Base-by-base conservation (phyloP, 2,329 filamentous ascomycete genomes). In the Shiraia bambusicola region DNA sequence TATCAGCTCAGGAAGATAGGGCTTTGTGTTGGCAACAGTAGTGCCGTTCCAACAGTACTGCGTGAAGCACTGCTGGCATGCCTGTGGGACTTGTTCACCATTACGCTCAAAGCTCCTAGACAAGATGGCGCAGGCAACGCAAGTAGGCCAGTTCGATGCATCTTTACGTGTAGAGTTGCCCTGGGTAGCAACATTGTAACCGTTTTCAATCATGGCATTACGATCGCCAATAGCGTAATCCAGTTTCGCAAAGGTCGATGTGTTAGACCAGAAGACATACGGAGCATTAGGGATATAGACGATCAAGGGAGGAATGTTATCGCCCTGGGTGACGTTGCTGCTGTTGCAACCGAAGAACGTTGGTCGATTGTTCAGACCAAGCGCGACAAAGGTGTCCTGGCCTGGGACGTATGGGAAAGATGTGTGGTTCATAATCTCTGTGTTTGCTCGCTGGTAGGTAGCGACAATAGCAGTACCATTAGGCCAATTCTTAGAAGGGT, bases 1-100 rank as follows among this genome's bases (percentile, higher is more conserved):
- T 4, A 52, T 48, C 53, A 60, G 26, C 22, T 49, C 19, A 2
- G 67, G 66, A 10, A 44, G 46, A 37, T 69, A 69, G 1, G 61
- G 55, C 26, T 50, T 31, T 1, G 65, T 56, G 0, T 40, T 54
- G 9, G 50, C 52, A 0, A 70, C 72, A 29, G 77, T 70, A 1
- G 80, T 87, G n/a, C 93, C 93, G 65, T 96, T 81, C 93, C 93
- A 98, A 78, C 93, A 98, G 73, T 96, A 96, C 14, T 74, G 69
- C 10, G 74, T 54, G 69, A 96, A 97, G 72, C 93, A 98, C 35
- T 76, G 60, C 30, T 71, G 75, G 72, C 93, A 98, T 8, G 80
- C 81, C 0, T 78, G 75, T 0, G 92, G 92, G 1, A 91, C 76
- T 0, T 72, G 49, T 0, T 85, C 86, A 13, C 77, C 75, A 0